phyloP scores from a whole-genome alignment of 1,139 yeast genomes.

The Nakaseomyces delphensis region DNA sequence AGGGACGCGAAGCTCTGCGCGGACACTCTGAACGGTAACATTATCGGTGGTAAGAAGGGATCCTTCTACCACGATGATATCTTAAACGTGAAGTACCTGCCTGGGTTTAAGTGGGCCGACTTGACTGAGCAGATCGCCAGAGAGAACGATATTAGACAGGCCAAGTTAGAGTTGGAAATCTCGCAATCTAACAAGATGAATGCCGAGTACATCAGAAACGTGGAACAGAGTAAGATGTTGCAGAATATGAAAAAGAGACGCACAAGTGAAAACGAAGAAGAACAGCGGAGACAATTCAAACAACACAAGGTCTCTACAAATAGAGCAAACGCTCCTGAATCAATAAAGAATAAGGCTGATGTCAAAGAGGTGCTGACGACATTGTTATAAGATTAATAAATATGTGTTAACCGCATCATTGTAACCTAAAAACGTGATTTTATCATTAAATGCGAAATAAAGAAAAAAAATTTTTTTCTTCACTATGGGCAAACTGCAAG shows the following conservation, averaged over 20 bases:
- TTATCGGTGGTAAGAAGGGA: slow-evolving; percentile 85
- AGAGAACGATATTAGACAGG: slow-evolving; percentile 83
- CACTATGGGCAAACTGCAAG: not conserved
- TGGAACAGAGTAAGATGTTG: slow-evolving; percentile 79
- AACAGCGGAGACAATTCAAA: slow-evolving; percentile 46
- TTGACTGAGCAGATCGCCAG: slow-evolving; percentile 87
- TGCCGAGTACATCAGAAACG: slow-evolving; percentile 72
- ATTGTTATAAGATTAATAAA: slow-evolving; percentile 30
- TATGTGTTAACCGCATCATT: too few species aligned
- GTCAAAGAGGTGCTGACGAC: slow-evolving; percentile 39
- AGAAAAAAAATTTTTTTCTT: not conserved
- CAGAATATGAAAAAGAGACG: slow-evolving; percentile 48
- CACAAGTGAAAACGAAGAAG: slow-evolving; percentile 24
- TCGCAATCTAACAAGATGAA: slow-evolving; percentile 83
- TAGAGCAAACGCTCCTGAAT: slow-evolving; percentile 52
- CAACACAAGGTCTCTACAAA: slow-evolving; percentile 58
- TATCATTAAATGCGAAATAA: too few species aligned
- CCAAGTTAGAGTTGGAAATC: slow-evolving; percentile 78
- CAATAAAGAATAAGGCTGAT: slow-evolving; percentile 38
- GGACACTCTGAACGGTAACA: slow-evolving; percentile 75
- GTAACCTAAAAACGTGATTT: slow-evolving; percentile 3
- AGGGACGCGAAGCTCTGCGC: slow-evolving; percentile 86
- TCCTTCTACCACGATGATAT: slow-evolving; percentile 93
- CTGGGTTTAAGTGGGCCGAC: slow-evolving; percentile 92
- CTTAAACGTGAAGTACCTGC: slow-evolving; percentile 77